These are phyloP conservation scores for Rhizoclosmatium globosum DNA, from an alignment of 192 early-diverging fungal genomes.

Conservation along the genomic window DNA sequence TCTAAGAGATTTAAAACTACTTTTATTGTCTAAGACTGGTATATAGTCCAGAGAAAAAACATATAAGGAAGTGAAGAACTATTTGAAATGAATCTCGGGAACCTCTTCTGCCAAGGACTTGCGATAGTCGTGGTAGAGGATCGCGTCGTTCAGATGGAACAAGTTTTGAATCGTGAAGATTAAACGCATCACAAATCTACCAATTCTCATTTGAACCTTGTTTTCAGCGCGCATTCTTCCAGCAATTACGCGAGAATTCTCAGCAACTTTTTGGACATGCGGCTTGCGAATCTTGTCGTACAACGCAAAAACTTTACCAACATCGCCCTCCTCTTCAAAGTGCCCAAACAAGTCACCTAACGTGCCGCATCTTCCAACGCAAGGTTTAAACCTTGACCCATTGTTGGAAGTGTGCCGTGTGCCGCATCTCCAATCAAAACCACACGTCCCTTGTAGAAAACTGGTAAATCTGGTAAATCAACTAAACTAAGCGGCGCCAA, in stretches of 20 bases:
- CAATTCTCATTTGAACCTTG: too few relatives aligned
- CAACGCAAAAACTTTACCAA: neutral
- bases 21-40: too few relatives aligned
- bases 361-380: conserved; percentile 40
- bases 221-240: too few relatives aligned
- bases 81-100: neutral
- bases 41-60: too few relatives aligned
- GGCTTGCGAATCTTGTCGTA: conserved; percentile 1
- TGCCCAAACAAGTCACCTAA: conserved; percentile 11
- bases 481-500: neutral
- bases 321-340: neutral
- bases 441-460: conserved; percentile 14
- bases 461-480: conserved; percentile 4
- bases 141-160: neutral
- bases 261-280: too few relatives aligned
- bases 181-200: too few relatives aligned
- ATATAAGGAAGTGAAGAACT: too few relatives aligned
- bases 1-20: too few relatives aligned
- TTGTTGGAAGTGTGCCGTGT: conserved; percentile 38
- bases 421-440: conserved; percentile 26
- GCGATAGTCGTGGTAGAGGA: neutral
- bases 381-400: conserved; percentile 41
- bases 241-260: too few relatives aligned
- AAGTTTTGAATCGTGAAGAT: too few relatives aligned
- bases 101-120: neutral